Conservation (phyloP, 225 moss, liverwort and hornwort species). For the Pleurozium schreberi region DNA sequence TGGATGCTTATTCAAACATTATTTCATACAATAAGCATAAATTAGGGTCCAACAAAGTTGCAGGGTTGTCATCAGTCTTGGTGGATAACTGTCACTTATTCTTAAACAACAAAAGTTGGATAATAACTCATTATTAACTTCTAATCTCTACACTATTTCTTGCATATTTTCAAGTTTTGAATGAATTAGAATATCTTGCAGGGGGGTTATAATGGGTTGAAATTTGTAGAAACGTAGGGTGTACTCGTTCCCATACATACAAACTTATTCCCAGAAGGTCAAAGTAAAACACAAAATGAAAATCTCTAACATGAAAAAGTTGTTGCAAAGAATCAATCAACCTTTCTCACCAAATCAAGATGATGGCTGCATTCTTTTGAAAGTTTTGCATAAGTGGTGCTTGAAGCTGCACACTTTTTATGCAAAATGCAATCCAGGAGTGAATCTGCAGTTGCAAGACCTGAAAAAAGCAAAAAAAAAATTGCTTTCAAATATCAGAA, state of each 20-base stretch:
- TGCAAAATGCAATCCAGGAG: conserved; percentile 1
- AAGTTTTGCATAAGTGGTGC: background rate
- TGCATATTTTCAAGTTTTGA: background rate
- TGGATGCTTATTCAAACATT: background rate
- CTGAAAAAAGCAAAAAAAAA: background rate
- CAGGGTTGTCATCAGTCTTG: too few species aligned
- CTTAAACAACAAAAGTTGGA: background rate
- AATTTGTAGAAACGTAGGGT: background rate
- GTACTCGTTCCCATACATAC: background rate
- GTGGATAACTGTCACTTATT: background rate
- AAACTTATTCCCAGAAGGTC: background rate
- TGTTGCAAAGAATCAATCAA: background rate
- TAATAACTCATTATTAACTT: background rate
- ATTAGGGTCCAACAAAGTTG: background rate
- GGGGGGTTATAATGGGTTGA: too few species aligned
- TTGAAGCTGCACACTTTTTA: background rate
- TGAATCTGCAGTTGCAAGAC: background rate
- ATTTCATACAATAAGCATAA: too few species aligned
- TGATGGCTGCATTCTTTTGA: background rate
- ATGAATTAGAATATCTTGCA: background rate
- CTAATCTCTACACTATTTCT: background rate
- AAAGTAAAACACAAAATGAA: background rate
- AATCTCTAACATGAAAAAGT: background rate
- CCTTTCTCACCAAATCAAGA: background rate
- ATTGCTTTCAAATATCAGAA: background rate